Base-by-base conservation (phyloP, 441 rosid species). In the Pelargonium myrrhifolium region DNA sequence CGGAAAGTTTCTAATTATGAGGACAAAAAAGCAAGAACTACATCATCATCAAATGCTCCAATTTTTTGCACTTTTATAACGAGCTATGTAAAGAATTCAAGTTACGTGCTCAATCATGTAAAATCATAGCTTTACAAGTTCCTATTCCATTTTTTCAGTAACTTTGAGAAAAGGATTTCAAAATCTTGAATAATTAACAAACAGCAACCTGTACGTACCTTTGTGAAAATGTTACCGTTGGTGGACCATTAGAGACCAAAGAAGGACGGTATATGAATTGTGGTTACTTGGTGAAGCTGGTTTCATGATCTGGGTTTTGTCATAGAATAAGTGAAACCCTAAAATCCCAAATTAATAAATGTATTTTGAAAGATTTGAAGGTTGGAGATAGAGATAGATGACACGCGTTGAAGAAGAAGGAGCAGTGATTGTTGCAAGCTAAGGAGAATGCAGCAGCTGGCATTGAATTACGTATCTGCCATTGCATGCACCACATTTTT, bases 331-430 rank as follows among this genome's bases (percentile, higher is more conserved):
- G 9, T 58, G 31, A 58, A 58, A 24, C 12, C 12, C 12, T 20
- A 58, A 58, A 24, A 24, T 20, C 26, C 62, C 12, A 20, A 24
- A 31, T 31, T 4, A 31, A 31, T 20, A n/a, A n/a, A n/a, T n/a
- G n/a, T 58, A 9, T 7, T 1, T 28, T 15, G 6, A 5, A 7
- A 0, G 0, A 3, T 53, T 6, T n/a, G 21, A 15, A 17, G 59
- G 6, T 37, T 37, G 9, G 0, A 40, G n/a, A n/a, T n/a, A n/a
- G n/a, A n/a, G n/a, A n/a, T n/a, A n/a, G n/a, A n/a, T n/a, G n/a
- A n/a, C 74, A 75, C 72, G 72, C 72, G 72, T 67, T 47, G 70
- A 14, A 0, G 61, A 31, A 69, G 37, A 31, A 69, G 37, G 56
- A 51, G 58, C 49, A 64, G 6, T 1, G 64, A 39, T 68, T 42